Conservation (phyloP, 345 rosid species). For the Cardamine occulta region DNA sequence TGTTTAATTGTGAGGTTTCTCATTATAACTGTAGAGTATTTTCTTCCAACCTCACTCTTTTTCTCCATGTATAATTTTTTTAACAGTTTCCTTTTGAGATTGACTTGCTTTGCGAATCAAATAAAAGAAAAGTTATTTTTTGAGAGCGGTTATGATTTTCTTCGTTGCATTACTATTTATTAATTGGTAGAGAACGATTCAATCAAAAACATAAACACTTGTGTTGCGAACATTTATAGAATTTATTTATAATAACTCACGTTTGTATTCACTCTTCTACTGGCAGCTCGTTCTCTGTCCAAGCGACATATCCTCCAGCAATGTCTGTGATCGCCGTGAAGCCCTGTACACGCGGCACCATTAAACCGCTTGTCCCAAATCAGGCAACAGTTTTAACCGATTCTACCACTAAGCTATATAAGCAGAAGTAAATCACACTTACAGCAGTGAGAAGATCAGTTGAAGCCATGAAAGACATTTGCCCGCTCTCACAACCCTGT, state of each 20-base stretch:
- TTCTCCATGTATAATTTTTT: not conserved
- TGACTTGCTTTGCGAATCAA: not conserved
- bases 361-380: not conserved
- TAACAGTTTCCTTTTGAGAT: not conserved
- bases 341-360: constrained; percentile 56
- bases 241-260: constrained; percentile 11
- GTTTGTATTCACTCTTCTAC: constrained; percentile 48
- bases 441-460: constrained; percentile 74
- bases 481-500: constrained; percentile 84
- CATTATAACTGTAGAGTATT: constrained; percentile 10
- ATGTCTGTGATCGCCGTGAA: constrained; percentile 64
- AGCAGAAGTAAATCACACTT: constrained; percentile 38
- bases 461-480: constrained; percentile 80
- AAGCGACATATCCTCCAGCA: constrained; percentile 77
- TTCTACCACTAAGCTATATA: not conserved
- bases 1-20: not conserved
- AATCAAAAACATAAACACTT: constrained; percentile 12
- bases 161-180: not conserved
- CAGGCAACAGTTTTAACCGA: not conserved
- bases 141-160: not conserved
- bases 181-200: not conserved
- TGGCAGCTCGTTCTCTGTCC: constrained; percentile 78
- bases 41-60: constrained; percentile 26
- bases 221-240: constrained; percentile 4
- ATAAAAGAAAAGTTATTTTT: not conserved